Percentiles rank a stretch among this genome's conserved stretches.
These are phyloP conservation scores for Cryptosporidium parvum DNA, from an alignment of 169 alveolate genomes.

Conservation along the genomic window DNA sequence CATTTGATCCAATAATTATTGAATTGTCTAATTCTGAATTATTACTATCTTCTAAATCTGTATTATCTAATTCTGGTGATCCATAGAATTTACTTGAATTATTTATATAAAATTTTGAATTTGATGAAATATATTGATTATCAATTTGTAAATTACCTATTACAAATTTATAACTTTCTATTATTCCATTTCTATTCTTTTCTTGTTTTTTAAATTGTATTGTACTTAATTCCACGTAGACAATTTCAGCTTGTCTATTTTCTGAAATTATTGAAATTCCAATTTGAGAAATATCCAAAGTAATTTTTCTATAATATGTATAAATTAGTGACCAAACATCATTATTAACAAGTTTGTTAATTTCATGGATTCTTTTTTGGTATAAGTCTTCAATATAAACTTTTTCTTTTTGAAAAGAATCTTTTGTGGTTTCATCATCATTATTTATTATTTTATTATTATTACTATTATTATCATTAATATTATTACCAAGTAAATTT, in stretches of 20 bases:
- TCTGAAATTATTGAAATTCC: constrained; percentile 74
- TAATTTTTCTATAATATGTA: constrained; percentile 51
- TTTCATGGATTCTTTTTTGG: constrained; percentile 34
- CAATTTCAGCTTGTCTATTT: constrained; percentile 52
- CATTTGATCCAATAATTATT: not conserved
- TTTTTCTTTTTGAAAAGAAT: not conserved
- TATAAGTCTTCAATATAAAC: constrained; percentile 25
- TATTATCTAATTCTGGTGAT: not conserved
- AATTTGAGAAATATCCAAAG: constrained; percentile 48
- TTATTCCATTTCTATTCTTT: constrained; percentile 46
- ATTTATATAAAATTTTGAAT: constrained; percentile 47
- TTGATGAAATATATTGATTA: constrained; percentile 50
- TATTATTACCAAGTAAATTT: constrained; percentile 10
- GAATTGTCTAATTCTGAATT: not conserved
- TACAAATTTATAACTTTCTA: constrained; percentile 38
- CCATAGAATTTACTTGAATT: constrained; percentile 35
- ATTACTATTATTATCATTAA: not conserved
- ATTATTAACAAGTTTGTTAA: constrained; percentile 29
- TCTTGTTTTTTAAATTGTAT: constrained; percentile 67
- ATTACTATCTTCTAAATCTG: not conserved
- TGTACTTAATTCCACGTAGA: constrained; percentile 48
- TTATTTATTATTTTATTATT: not conserved
- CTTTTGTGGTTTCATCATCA: not conserved
- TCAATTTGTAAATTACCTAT: constrained; percentile 58
- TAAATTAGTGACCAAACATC: constrained; percentile 44